Evolutionary conservation across 2,329 filamentous ascomycete genomes (phyloP).

Genomic region (Proliferodiscus dingleyae): DNA sequence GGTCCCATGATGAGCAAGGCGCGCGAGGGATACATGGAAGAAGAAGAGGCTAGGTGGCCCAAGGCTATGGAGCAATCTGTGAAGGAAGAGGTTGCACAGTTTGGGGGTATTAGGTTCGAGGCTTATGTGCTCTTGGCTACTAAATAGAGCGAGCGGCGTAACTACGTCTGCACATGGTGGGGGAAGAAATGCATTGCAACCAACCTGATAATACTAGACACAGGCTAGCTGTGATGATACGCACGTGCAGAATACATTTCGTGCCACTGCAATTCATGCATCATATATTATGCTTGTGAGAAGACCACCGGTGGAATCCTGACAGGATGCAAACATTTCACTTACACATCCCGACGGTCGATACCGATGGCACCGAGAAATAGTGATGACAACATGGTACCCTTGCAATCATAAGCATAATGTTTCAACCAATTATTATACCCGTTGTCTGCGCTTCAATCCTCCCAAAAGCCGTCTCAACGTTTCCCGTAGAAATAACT

Average conservation of each 20-base stretch:
- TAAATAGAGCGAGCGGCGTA: background rate
- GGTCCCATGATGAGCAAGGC: conserved; percentile 30
- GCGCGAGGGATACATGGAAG: conserved; percentile 17
- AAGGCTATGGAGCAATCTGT: background rate
- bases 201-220: background rate
- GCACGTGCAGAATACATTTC: no score
- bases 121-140: conserved; percentile 1
- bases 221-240: background rate
- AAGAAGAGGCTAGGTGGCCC: background rate
- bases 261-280: background rate
- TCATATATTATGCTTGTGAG: background rate
- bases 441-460: no score
- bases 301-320: background rate
- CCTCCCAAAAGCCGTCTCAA: no score
- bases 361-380: background rate
- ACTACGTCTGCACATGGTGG: background rate
- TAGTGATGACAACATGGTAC: no score
- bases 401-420: no score
- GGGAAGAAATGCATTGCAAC: background rate
- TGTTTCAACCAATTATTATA: no score
- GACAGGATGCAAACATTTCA: no score
- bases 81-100: conserved; percentile 2
- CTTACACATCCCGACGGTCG: no score
- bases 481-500: no score
- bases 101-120: conserved; percentile 2